Base-by-base conservation (phyloP, 2,329 filamentous ascomycete species). In the Cladosporium sp. region DNA sequence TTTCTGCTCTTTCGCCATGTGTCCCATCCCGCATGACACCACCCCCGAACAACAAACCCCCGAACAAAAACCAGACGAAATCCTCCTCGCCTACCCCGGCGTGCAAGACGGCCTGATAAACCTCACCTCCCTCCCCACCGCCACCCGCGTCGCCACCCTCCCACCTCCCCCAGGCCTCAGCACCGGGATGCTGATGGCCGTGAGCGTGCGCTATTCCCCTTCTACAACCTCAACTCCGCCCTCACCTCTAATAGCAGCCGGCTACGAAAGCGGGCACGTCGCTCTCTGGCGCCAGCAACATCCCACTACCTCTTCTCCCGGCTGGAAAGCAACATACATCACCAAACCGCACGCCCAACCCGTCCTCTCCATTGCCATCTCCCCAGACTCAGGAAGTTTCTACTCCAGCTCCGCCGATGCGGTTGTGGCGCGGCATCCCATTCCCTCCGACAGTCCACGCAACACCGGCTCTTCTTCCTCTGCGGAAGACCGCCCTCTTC, bases 121-220 rank as follows among this genome's bases (percentile, higher is more conserved):
- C 62, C 82, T 99, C 39, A 96, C 88, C 66, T 80, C 87, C 37
- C 75, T 97, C 1, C 92, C 93, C 0, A 82, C 80, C 2, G 85
- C 91, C 62, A 75, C 70, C 22, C 80, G 91, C n/a, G 73, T 83
- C 15, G 82, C 85, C 39, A 78, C 77, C 0, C 75, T 84, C 29
- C 70, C 74, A 4, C 71, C 74, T 1, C 72, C 75, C 79, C 51
- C 53, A 41, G 55, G 77, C 0, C 68, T 83, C 54, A 73, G 73
- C 54, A 69, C 19, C 70, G 89, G 88, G 49, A 97, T 97, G 91
- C 83, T 89, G 34, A 97, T 97, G 93, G 83, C 88, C 4, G 70
- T 96, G 15, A 56, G 51, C 8, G 50, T 67, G 72, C 77, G 7
- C 68, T 92, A 34, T 3, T 29, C 18, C 6, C 22, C 22, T 5